Evolutionary conservation across 2,329 filamentous ascomycete genomes (phyloP), one percentile per base, ranked within the genome.

Genomic region (Pyricularia sp.): DNA sequence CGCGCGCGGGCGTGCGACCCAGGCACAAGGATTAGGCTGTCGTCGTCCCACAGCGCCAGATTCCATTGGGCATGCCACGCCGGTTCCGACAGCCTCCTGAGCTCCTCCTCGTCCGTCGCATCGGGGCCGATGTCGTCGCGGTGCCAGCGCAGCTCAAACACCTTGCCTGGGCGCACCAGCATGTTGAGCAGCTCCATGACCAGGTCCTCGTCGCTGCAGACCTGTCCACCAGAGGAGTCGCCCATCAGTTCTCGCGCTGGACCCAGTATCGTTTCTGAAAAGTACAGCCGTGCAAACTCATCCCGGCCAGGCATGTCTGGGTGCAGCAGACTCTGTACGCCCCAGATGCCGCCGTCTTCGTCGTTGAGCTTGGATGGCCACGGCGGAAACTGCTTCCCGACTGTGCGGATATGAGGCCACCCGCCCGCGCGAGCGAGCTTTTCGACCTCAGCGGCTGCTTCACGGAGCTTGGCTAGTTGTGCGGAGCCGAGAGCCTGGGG

Each of bases 111-210:
- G 0, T 84, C 72, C 0, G 79, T 81, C 0, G 87, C 89, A 0
- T 81, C 79, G n/a, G 86, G 81, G 2, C 86, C 79, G 61, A 96
- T 87, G 72, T 96, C 91, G 72, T 96, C 92, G 35, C 92, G 80
- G 73, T 96, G 92, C 92, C 92, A 96, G 62, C 88, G 79, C 62
- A 96, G 81, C 70, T 84, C 85, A 71, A 93, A 96, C 68, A 88
- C 84, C 2, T 72, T 69, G 53, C 86, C 85, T 0, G 91, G 91
- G 5, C 88, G 80, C 16, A 96, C 86, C 8, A 96, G 85, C 75
- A 96, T 81, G 73, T 96, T 96, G 76, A 91, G 92, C 22, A 96
- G 78, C 76, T 96, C 92, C 86, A 96, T 90, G 53, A 93, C 88
- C 26, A 96, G 78, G 1, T 87, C 79, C 5, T 88, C 84, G 40